Percentiles rank a stretch among this genome's conserved stretches.
Evolutionary conservation across 2,329 filamentous ascomycete species (phyloP).

Genomic region (Septoria petroselini): DNA sequence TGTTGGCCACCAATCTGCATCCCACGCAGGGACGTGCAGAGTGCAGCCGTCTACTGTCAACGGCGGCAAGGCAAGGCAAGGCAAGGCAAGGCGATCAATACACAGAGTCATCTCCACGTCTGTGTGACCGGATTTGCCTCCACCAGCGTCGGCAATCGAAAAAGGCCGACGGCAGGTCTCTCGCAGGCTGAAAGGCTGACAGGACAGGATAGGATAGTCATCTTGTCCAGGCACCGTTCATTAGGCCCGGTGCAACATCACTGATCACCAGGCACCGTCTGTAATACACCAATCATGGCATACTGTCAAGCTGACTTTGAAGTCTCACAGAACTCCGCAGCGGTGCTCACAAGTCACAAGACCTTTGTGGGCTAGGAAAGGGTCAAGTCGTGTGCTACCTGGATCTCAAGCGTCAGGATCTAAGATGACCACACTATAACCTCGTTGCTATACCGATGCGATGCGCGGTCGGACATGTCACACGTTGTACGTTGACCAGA

Average conservation of each 20-base stretch:
- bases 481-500: no score
- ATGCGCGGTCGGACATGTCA: no score
- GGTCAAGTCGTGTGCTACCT: no score
- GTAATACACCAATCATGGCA: neutral
- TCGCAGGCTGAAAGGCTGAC: no score
- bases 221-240: neutral
- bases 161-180: neutral
- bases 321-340: neutral
- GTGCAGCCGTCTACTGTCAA: neutral
- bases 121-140: conserved; percentile 11
- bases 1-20: no score
- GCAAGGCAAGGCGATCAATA: conserved; percentile 12
- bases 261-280: conserved; percentile 1
- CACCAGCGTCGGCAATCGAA: no score
- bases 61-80: conserved; percentile 1
- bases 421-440: no score
- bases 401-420: no score
- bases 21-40: conserved; percentile 15
- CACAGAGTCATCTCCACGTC: conserved; percentile 11
- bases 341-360: no score
- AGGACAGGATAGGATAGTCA: no score
- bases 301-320: neutral
- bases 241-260: neutral
- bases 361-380: no score
- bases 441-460: no score